Evolutionary conservation across 1,284 basidiomycete species (phyloP), one percentile per base, ranked within the genome.

Genomic region (Pterulicium gracile): DNA sequence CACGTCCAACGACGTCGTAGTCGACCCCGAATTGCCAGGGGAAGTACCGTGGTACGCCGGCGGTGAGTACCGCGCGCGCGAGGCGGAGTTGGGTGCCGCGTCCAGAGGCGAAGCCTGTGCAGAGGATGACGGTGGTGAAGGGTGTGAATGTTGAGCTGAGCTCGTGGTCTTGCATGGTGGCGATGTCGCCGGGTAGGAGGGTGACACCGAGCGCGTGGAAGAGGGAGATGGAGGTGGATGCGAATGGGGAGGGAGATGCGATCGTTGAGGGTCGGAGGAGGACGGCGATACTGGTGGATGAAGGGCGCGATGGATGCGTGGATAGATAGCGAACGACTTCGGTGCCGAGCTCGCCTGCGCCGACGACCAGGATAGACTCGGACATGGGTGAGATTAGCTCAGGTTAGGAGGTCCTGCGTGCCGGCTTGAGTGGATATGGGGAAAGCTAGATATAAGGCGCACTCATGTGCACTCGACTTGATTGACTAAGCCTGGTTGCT

Each of bases 1-100:
- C 59, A n/a, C 50, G 47, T 2, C 63, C 61, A 43, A 65, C 61
- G 1, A 51, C 40, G 50, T 62, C 62, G 51, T 64, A 65, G 43
- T 64, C 62, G 3, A 63, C 60, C n/a, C 63, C 63, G 41, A 63
- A 65, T 47, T 65, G 62, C 63, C 63, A 65, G 1, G 63, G 63
- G 19, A 63, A 50, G 50, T 60, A 64, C 19, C 60, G 53, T 19
- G 27, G 14, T 18, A 56, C 54, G 3, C 50, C 51, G 3, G 62
- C 59, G 15, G 49, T 27, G 5, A 64, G 51, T 2, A 52, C 61
- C 1, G 61, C 60, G 24, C 52, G 48, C 7, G 54, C 53, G 22
- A 63, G 45, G 40, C 57, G 55, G 4, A 59, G 7, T 44, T 63
- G 62, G 1, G 55, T 55, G 15, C 60, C 58, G 3, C 51, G 52